These are phyloP conservation scores for Reticulascus tulasneorum DNA, from an alignment of 2,329 filamentous ascomycete genomes.

Conservation along the genomic window DNA sequence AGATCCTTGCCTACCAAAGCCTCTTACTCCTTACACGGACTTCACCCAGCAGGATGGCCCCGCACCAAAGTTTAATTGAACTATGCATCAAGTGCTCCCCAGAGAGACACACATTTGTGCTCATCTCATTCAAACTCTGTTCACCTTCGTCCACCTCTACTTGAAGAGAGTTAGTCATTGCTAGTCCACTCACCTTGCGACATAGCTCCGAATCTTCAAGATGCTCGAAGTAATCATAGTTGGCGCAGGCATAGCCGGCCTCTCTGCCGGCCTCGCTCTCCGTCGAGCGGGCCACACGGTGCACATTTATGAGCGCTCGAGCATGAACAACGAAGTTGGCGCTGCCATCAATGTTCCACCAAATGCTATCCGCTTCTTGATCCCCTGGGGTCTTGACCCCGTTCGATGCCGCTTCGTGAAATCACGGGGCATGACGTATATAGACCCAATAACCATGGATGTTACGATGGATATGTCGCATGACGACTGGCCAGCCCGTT, in stretches of 20 bases:
- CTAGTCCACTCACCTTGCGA: not conserved
- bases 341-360: slow-evolving; percentile 35
- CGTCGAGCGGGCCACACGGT: slow-evolving; percentile 29
- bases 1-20: too few relatives aligned
- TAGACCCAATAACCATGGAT: slow-evolving; percentile 20
- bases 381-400: slow-evolving; percentile 31
- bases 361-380: slow-evolving; percentile 31
- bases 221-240: slow-evolving; percentile 25
- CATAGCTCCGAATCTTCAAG: not conserved
- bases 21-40: too few relatives aligned
- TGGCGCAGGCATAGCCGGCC: slow-evolving; percentile 34
- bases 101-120: too few relatives aligned
- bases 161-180: too few relatives aligned
- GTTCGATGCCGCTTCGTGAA: slow-evolving; percentile 21
- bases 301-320: slow-evolving; percentile 32
- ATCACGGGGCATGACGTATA: slow-evolving; percentile 18
- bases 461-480: slow-evolving; percentile 15
- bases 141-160: too few relatives aligned
- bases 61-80: too few relatives aligned
- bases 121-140: too few relatives aligned
- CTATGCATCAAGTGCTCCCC: too few relatives aligned
- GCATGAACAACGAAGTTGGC: slow-evolving; percentile 31
- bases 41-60: too few relatives aligned
- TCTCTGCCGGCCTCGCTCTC: slow-evolving; percentile 27
- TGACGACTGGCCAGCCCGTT: slow-evolving; percentile 15